Conservation (phyloP, 1,284 basidiomycete genomes). For the Laetiporus sulphureus region DNA sequence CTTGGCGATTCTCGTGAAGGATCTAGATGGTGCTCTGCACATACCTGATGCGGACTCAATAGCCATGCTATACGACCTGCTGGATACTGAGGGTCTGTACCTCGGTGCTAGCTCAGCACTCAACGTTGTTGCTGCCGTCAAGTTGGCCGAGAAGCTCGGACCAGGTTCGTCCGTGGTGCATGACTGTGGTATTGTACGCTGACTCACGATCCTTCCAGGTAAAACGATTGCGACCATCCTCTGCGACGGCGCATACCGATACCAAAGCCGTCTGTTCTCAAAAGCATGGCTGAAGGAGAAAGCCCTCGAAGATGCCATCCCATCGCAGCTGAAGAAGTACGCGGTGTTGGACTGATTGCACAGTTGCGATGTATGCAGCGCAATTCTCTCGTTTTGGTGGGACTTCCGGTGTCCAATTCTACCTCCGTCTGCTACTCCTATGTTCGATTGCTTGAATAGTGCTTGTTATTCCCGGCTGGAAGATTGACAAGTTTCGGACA, state of each 20-base stretch:
- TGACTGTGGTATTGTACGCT: not conserved
- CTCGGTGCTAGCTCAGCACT: conserved; percentile 94
- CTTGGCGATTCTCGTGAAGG: conserved; percentile 76
- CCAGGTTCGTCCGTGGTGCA: conserved; percentile 43
- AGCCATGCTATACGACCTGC: conserved; percentile 87
- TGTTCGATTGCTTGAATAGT: too few species aligned
- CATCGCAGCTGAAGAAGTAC: conserved; percentile 84
- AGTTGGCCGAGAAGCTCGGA: conserved; percentile 84
- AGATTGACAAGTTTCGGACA: too few species aligned
- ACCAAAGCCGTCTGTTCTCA: conserved; percentile 96
- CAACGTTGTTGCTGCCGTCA: conserved; percentile 91
- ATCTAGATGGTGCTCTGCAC: conserved; percentile 79
- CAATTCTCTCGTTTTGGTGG: not conserved
- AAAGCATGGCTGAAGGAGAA: conserved; percentile 90
- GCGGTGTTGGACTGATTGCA: conserved; percentile 67
- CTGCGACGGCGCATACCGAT: conserved; percentile 94
- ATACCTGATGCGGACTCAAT: conserved; percentile 91
- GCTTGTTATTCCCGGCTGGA: too few species aligned
- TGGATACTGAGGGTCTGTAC: conserved; percentile 93
- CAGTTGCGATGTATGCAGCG: not conserved
- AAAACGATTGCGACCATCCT: conserved; percentile 87
- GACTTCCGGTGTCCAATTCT: not conserved
- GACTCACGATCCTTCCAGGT: conserved; percentile 37
- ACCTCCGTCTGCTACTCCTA: too few species aligned
- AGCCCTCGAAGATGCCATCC: conserved; percentile 75